phyloP scores from a whole-genome alignment of 768 basidiomycete species.

The Rhodotorula paludigena region DNA sequence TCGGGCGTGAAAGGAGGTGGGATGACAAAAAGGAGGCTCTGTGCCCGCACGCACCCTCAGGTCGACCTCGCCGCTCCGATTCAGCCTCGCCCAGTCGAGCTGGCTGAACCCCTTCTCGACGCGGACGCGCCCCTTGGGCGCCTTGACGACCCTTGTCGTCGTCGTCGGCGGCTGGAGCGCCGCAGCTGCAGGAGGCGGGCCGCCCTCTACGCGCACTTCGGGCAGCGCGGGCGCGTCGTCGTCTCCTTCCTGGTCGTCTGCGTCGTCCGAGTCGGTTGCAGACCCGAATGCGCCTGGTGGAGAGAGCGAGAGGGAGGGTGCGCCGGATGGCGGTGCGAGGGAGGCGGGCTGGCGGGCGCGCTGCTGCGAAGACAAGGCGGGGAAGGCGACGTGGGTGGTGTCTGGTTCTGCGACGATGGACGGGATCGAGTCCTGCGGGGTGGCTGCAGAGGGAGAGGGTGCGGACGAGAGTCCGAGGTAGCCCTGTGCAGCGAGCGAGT shows the following conservation, averaged over 20 bases:
- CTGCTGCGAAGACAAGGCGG: slow-evolving; percentile 45
- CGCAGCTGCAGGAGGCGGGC: no score
- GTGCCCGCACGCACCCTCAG: slow-evolving; percentile 57
- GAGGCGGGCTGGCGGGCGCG: slow-evolving; percentile 29
- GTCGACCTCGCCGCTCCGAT: slow-evolving; percentile 66
- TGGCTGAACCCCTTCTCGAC: slow-evolving; percentile 86
- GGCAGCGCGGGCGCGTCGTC: background rate
- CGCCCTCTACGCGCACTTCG: background rate
- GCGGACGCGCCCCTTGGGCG: slow-evolving; percentile 77
- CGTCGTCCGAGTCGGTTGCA: background rate
- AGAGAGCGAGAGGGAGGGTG: slow-evolving; percentile 20
- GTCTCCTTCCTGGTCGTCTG: slow-evolving; percentile 2
- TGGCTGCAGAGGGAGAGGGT: background rate
- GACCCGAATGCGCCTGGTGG: slow-evolving; percentile 10
- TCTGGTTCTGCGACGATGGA: slow-evolving; percentile 42
- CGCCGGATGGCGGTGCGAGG: no score
- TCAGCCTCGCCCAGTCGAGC: slow-evolving; percentile 87
- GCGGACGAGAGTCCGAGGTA: background rate
- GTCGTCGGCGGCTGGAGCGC: slow-evolving; percentile 54
- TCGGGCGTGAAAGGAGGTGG: no score
- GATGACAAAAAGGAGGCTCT: background rate
- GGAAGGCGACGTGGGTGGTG: slow-evolving; percentile 46
- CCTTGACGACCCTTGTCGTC: slow-evolving; percentile 53
- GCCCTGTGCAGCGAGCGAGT: background rate
- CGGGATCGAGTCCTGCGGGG: no score